Conservation (phyloP, 225 moss, liverwort and hornwort genomes). For the Lunularia cruciata region DNA sequence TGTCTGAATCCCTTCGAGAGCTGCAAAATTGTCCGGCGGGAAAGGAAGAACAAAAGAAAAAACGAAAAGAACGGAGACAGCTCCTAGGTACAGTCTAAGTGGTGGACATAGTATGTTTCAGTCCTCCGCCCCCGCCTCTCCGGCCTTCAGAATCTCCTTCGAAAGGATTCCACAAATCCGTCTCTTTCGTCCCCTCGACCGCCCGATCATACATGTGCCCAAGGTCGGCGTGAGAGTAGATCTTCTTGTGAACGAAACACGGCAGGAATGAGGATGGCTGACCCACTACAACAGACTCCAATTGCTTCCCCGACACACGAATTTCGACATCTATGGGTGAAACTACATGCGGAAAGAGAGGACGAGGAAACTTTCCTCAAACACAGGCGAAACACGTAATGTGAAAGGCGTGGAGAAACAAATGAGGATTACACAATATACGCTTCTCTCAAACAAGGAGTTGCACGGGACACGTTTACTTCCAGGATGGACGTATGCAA, state of each 20-base stretch:
- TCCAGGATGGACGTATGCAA: too few species aligned
- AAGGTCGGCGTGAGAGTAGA: conserved; percentile 1
- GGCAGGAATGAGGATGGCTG: background rate
- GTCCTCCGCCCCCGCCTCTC: conserved; percentile 11
- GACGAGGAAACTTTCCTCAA: too few species aligned
- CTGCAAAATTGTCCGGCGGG: conserved; percentile 16
- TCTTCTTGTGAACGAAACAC: background rate
- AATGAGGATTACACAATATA: too few species aligned
- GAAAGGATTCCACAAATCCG: background rate
- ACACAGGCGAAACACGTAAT: too few species aligned
- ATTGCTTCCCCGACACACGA: background rate
- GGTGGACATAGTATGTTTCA: conserved; percentile 3
- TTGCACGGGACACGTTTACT: too few species aligned
- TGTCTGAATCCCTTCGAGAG: background rate
- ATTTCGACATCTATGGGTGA: background rate
- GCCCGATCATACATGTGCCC: conserved; percentile 6
- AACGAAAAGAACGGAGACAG: background rate
- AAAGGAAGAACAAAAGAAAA: background rate
- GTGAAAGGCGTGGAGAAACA: too few species aligned
- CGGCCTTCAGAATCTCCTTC: conserved; percentile 16
- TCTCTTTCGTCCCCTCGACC: background rate
- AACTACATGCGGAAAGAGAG: too few species aligned
- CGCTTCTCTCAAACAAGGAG: too few species aligned
- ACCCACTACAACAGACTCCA: conserved; percentile 8
- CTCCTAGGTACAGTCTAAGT: conserved; percentile 10